phyloP scores from a whole-genome alignment of 2,329 filamentous ascomycete genomes.

The Phialophora tarda region DNA sequence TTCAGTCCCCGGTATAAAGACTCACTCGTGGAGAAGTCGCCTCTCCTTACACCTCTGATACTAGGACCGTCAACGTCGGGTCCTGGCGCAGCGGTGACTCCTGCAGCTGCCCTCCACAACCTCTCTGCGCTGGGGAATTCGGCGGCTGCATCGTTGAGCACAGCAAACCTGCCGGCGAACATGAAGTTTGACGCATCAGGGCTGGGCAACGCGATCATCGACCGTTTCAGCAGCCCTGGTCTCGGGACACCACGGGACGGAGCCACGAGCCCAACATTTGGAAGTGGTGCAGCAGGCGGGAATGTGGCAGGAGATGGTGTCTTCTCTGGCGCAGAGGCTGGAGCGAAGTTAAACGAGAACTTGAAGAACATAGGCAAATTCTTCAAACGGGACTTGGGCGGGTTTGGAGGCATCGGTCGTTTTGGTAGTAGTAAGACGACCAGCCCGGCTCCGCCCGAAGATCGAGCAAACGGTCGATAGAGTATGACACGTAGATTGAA shows the following conservation, averaged over 20 bases:
- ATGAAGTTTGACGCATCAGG: slow-evolving; percentile 78
- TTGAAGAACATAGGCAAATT: slow-evolving; percentile 96
- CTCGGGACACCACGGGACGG: slow-evolving; percentile 68
- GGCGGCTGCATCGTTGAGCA: slow-evolving; percentile 50
- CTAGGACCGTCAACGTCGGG: slow-evolving; percentile 50
- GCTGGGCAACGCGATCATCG: slow-evolving; percentile 82
- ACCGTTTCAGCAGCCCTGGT: slow-evolving; percentile 70
- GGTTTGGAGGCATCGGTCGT: slow-evolving; percentile 72
- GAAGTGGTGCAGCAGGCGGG: slow-evolving; percentile 36
- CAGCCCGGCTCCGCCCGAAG: slow-evolving; percentile 38
- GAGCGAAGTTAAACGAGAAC: slow-evolving; percentile 86
- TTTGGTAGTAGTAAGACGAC: slow-evolving; percentile 42
- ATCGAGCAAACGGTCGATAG: slow-evolving; percentile 28
- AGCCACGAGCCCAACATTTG: slow-evolving; percentile 39
- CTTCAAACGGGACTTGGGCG: slow-evolving; percentile 84
- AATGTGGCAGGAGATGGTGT: slow-evolving; percentile 40
- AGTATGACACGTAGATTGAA: not conserved
- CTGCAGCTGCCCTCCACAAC: slow-evolving; percentile 54
- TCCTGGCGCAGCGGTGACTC: slow-evolving; percentile 39
- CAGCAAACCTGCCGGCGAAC: slow-evolving; percentile 51
- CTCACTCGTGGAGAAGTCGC: slow-evolving; percentile 71
- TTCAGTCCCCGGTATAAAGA: slow-evolving; percentile 66
- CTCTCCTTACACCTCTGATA: slow-evolving; percentile 70
- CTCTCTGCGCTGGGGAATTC: slow-evolving; percentile 53
- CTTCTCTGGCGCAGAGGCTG: slow-evolving; percentile 52